phyloP scores from a whole-genome alignment of 768 basidiomycete species.

The Auriculariales sp. region DNA sequence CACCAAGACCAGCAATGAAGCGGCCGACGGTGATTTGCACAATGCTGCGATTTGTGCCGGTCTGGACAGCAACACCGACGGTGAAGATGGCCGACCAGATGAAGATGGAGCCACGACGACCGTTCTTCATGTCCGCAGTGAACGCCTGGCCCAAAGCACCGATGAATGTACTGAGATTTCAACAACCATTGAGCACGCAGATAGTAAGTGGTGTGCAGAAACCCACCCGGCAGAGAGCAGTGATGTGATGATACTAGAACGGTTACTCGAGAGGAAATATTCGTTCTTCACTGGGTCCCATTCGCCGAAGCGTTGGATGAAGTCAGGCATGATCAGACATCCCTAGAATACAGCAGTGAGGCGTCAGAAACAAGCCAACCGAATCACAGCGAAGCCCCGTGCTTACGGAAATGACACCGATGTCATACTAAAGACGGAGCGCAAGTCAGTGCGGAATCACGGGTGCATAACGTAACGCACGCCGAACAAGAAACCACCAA shows the following conservation, averaged over 20 bases:
- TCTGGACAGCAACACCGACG: constrained; percentile 52
- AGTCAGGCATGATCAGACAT: constrained; percentile 70
- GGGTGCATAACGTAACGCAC: neutral
- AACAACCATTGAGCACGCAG: neutral
- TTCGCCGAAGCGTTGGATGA: constrained; percentile 53
- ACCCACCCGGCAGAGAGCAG: constrained; percentile 58
- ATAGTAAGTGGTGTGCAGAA: neutral
- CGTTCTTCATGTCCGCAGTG: constrained; percentile 51
- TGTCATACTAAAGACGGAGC: constrained; percentile 65
- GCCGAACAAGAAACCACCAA: constrained; percentile 31
- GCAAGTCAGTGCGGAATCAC: constrained; percentile 14
- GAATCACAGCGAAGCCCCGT: neutral
- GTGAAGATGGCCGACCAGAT: constrained; percentile 69
- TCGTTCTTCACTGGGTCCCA: constrained; percentile 26
- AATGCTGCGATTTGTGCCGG: constrained; percentile 42
- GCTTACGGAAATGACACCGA: constrained; percentile 59
- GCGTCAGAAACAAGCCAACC: neutral
- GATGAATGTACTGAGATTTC: constrained; percentile 21
- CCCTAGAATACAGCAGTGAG: constrained; percentile 25
- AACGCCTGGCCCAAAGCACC: constrained; percentile 59
- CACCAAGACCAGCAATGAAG: constrained; percentile 63
- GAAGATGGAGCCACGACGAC: constrained; percentile 57
- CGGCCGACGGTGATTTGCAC: constrained; percentile 57
- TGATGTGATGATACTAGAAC: constrained; percentile 68
- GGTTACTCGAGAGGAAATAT: constrained; percentile 38